Evolutionary conservation across 2,329 filamentous ascomycete species (phyloP).

Genomic region (Aspergillus sp.): DNA sequence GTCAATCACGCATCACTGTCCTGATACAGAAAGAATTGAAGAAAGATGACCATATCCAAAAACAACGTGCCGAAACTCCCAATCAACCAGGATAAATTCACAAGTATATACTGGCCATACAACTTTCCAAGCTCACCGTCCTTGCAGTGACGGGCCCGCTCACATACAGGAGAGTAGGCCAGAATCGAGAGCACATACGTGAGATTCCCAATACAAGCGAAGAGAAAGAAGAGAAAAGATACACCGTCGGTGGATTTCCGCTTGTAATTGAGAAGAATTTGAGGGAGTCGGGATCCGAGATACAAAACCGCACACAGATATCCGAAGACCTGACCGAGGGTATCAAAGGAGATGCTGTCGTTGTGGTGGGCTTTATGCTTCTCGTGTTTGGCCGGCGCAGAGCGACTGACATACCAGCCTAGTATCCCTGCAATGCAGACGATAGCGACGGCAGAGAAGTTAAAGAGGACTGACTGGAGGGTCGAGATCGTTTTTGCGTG

Average conservation of each 20-base stretch:
- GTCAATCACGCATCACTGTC: constrained; percentile 24
- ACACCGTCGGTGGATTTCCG: constrained; percentile 93
- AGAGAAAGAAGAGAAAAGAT: constrained; percentile 91
- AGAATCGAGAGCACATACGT: constrained; percentile 92
- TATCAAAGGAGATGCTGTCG: constrained; percentile 61
- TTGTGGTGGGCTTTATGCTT: constrained; percentile 28
- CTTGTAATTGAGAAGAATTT: constrained; percentile 87
- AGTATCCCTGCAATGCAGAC: constrained; percentile 80
- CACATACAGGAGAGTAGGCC: constrained; percentile 77
- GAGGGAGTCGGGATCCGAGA: constrained; percentile 83
- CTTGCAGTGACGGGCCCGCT: constrained; percentile 50
- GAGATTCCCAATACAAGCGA: constrained; percentile 91
- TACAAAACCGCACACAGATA: constrained; percentile 90
- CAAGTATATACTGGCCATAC: constrained; percentile 79
- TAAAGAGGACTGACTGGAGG: constrained; percentile 63
- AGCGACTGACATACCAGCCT: constrained; percentile 76
- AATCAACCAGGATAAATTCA: constrained; percentile 87
- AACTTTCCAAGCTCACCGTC: constrained; percentile 64
- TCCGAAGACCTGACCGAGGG: constrained; percentile 85
- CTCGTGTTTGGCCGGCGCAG: constrained; percentile 24
- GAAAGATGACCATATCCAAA: constrained; percentile 82
- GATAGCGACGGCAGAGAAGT: constrained; percentile 71
- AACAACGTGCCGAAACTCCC: constrained; percentile 86
- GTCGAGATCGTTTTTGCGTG: constrained; percentile 33
- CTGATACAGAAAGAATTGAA: constrained; percentile 86